Evolutionary conservation across 2,329 filamentous ascomycete genomes (phyloP), one percentile per base, ranked within the genome.

Genomic region (Cladosporium sp.): DNA sequence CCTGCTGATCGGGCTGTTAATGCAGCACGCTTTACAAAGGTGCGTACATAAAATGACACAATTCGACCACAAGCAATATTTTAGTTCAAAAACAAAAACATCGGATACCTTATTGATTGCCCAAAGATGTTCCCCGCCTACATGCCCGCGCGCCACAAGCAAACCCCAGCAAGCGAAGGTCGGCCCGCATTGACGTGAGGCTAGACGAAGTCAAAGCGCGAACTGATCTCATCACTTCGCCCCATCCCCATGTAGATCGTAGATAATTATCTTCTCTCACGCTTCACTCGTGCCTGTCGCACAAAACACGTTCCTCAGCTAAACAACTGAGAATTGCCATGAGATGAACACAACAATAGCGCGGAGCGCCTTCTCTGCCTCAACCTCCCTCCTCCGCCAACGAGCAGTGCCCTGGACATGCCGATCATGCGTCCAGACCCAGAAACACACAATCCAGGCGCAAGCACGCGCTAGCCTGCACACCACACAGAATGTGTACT

Each of bases 391-490:
- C 34, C 32, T 64, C n/a, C 61, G 64, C 55, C 26, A 32, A 41
- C n/a, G 26, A 58, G 44, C 54, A 62, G 36, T n/a, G 4, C 36
- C 58, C 12, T 63, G 52, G 63, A 57, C 49, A 7, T 65, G 58
- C 28, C 63, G 65, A 65, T 67, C 44, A 59, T 61, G 36, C 52
- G 7, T 44, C 11, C 44, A 41, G 36, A 34, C 68, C 60, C 52
- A 59, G 51, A 59, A 68, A 67, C 68, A 41, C 38, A 14, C 26
- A 11, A 2, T 65, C 66, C 59, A 66, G 36, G 58, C 55, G 60
- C 55, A 41, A n/a, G 44, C 32, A 3, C 47, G 49, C 32, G 47
- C 41, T 36, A 32, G 47, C 47, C 69, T 71, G 57, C 71, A 70
- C 24, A 71, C 66, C 32, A 65, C 47, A 14, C 69, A 68, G 32